Conservation (phyloP, 139 green algal species). For the Micractinium sp. region DNA sequence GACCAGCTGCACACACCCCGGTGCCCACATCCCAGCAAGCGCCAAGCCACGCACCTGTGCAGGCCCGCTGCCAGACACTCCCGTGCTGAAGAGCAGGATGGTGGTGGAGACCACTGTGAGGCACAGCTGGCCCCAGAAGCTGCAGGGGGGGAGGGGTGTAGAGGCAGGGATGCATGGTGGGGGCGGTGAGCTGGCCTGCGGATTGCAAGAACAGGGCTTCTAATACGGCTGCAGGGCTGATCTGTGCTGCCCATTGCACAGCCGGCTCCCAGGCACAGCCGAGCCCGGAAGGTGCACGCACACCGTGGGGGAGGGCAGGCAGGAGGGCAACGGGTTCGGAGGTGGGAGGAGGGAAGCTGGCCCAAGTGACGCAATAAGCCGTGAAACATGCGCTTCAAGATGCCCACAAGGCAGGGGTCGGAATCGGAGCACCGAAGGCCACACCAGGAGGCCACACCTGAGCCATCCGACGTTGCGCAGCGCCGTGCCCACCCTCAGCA, state of each 20-base stretch:
- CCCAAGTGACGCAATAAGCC: neutral
- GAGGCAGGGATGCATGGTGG: neutral
- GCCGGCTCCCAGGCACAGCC: no score
- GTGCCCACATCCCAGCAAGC: no score
- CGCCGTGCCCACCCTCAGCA: constrained; percentile 46
- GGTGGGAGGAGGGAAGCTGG: neutral
- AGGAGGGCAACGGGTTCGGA: no score
- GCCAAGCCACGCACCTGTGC: no score
- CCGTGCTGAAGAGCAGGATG: constrained; percentile 87
- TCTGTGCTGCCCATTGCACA: no score
- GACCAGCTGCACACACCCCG: no score
- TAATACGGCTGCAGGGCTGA: neutral
- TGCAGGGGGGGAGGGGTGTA: neutral
- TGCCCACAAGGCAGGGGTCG: no score
- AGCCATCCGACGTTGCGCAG: constrained; percentile 65
- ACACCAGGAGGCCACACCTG: neutral
- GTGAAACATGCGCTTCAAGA: neutral
- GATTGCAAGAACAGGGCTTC: neutral
- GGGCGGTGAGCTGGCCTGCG: neutral
- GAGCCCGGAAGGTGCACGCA: no score
- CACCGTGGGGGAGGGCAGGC: no score
- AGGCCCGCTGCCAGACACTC: neutral
- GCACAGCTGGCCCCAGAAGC: constrained; percentile 92
- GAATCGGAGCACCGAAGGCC: no score
- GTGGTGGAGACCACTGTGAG: constrained; percentile 80